Evolutionary conservation across 208 protist species (phyloP).

Genomic region (Wallacemonas sp.): DNA sequence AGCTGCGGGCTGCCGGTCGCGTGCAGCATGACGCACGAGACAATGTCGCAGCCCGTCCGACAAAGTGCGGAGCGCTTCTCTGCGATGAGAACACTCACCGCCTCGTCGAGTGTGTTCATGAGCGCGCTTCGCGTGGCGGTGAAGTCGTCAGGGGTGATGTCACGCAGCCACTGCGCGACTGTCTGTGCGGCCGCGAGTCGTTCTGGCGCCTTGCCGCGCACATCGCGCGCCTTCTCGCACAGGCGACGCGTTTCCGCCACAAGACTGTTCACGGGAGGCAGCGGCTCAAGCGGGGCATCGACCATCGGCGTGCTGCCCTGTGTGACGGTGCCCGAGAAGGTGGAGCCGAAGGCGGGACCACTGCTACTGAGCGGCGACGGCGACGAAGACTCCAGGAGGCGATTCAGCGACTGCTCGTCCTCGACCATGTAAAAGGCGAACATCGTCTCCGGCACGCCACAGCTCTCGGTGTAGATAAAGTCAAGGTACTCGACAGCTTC

Average conservation of each 20-base stretch:
- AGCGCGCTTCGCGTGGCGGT: slow-evolving; percentile 21
- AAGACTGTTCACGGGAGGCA: background rate
- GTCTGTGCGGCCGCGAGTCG: slow-evolving; percentile 56
- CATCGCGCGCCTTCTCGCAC: slow-evolving; percentile 20
- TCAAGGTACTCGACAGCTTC: slow-evolving; percentile 80
- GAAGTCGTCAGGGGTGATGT: slow-evolving; percentile 34
- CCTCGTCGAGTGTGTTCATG: slow-evolving; percentile 21
- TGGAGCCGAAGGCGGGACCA: slow-evolving; percentile 12
- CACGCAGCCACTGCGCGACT: slow-evolving; percentile 58
- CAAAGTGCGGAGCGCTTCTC: slow-evolving; percentile 86
- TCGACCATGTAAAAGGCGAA: slow-evolving; percentile 89
- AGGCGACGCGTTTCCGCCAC: background rate
- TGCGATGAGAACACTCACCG: slow-evolving; percentile 40
- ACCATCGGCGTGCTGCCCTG: background rate
- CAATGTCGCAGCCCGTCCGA: slow-evolving; percentile 60
- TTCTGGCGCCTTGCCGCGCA: slow-evolving; percentile 19
- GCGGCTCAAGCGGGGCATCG: background rate
- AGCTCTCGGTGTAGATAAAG: slow-evolving; percentile 60
- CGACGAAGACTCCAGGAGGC: slow-evolving; percentile 40
- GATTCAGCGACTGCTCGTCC: slow-evolving; percentile 54
- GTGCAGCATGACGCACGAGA: slow-evolving; percentile 43
- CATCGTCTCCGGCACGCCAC: slow-evolving; percentile 45
- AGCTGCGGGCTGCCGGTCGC: slow-evolving; percentile 29
- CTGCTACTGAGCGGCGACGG: slow-evolving; percentile 13
- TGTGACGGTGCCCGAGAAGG: slow-evolving; percentile 7